Percentiles rank a stretch among this genome's conserved stretches.
Evolutionary conservation across 2,329 filamentous ascomycete species (phyloP).

Genomic region (Biscogniauxia marginata): DNA sequence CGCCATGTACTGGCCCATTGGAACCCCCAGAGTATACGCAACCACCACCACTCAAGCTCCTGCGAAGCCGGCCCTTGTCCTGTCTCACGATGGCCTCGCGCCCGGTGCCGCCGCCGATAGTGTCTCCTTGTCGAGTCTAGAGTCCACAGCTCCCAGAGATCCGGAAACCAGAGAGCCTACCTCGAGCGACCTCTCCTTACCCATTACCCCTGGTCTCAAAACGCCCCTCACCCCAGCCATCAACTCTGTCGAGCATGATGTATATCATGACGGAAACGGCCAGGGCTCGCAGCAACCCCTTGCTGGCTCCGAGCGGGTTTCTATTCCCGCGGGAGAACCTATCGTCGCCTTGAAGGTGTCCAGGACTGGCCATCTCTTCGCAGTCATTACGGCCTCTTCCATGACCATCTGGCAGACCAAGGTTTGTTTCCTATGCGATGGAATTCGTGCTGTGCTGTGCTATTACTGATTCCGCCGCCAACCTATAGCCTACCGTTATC

Average conservation of each 20-base stretch:
- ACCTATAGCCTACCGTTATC: constrained; percentile 75
- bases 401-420: constrained; percentile 97
- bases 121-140: constrained; percentile 28
- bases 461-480: constrained; percentile 22
- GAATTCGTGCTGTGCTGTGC: constrained; percentile 21
- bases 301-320: constrained; percentile 33
- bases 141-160: constrained; percentile 19
- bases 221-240: constrained; percentile 59
- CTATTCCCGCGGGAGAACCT: constrained; percentile 53
- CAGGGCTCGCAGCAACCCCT: constrained; percentile 29
- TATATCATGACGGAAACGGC: constrained; percentile 34
- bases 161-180: constrained; percentile 27
- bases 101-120: constrained; percentile 35
- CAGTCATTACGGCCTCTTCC: constrained; percentile 79
- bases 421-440: constrained; percentile 47
- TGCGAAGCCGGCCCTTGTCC: constrained; percentile 44
- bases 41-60: constrained; percentile 65
- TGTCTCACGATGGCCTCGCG: constrained; percentile 62
- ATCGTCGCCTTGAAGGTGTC: constrained; percentile 76
- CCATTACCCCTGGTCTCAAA: constrained; percentile 41
- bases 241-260: constrained; percentile 57
- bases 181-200: constrained; percentile 35
- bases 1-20: constrained; percentile 89
- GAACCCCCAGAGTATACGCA: constrained; percentile 79
- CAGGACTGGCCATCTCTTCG: constrained; percentile 78